Conservation (phyloP, 371 early-diverging fungal species). For the Smittium culicis region DNA sequence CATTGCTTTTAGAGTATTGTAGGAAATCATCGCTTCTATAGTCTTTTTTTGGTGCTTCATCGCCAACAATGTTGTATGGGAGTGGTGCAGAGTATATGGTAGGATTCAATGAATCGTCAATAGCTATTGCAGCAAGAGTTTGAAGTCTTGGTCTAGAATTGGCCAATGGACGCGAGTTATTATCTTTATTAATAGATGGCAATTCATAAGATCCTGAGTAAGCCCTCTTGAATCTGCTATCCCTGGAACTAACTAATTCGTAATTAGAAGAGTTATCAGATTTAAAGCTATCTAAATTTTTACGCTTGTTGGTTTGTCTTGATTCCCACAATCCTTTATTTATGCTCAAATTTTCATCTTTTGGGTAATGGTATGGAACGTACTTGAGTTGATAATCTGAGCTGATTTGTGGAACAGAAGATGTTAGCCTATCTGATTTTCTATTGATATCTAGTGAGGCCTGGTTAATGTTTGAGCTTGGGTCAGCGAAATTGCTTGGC, state of each 20-base stretch:
- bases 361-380: background rate
- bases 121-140: slow-evolving; percentile 5
- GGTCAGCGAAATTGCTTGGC: background rate
- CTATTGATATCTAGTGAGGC: background rate
- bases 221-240: background rate
- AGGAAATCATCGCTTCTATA: no score
- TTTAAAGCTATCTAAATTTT: background rate
- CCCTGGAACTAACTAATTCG: background rate
- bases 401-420: background rate
- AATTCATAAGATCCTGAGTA: background rate
- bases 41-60: no score
- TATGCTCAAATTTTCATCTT: background rate
- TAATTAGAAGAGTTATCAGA: background rate
- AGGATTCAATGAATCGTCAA: background rate
- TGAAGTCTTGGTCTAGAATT: background rate
- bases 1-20: no score
- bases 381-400: background rate
- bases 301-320: background rate
- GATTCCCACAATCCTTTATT: background rate
- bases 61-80: background rate
- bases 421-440: background rate
- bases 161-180: background rate
- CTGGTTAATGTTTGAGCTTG: background rate
- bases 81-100: background rate
- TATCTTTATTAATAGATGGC: background rate